A percentile compares a stretch with the other conserved stretches of the same genome.
phyloP scores from a whole-genome alignment of 106 monocot genomes.

The Phalaenopsis equestris region DNA sequence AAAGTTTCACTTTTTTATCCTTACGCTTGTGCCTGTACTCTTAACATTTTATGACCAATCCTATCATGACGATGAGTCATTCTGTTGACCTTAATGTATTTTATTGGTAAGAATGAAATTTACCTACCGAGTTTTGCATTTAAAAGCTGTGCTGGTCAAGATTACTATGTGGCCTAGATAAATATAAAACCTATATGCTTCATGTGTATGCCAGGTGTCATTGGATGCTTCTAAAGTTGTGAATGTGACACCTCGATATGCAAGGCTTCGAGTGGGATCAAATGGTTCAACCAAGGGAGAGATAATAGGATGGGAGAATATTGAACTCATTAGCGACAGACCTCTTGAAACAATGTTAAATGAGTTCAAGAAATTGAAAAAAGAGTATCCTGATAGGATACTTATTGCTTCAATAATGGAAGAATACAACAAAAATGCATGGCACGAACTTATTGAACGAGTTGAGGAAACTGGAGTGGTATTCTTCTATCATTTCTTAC shows the following conservation, averaged over 20 bases:
- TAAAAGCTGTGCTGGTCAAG: not conserved
- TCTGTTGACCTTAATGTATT: not conserved
- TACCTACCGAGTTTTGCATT: not conserved
- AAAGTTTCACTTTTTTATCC: not conserved
- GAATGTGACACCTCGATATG: slow-evolving; percentile 97
- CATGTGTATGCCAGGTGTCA: slow-evolving; percentile 56
- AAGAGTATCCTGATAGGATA: slow-evolving; percentile 85
- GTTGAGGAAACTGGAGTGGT: slow-evolving; percentile 96
- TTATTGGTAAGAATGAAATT: not conserved
- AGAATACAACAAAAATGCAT: slow-evolving; percentile 89
- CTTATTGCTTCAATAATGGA: slow-evolving; percentile 98
- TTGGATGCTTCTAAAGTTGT: slow-evolving; percentile 91
- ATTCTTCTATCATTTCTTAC: slow-evolving; percentile 3
- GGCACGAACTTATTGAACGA: slow-evolving; percentile 90
- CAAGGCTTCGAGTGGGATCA: slow-evolving; percentile 64
- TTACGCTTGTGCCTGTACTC: not conserved
- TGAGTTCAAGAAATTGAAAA: slow-evolving; percentile 84
- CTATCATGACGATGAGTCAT: not conserved
- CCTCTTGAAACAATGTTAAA: slow-evolving; percentile 92
- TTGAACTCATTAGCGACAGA: slow-evolving; percentile 95
- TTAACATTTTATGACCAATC: not conserved
- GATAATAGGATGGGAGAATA: slow-evolving; percentile 98
- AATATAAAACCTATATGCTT: not conserved
- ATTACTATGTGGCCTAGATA: not conserved
- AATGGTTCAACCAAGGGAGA: slow-evolving; percentile 80